Conservation (phyloP, 2,329 filamentous ascomycete genomes). For the Blastomyces parvus region DNA sequence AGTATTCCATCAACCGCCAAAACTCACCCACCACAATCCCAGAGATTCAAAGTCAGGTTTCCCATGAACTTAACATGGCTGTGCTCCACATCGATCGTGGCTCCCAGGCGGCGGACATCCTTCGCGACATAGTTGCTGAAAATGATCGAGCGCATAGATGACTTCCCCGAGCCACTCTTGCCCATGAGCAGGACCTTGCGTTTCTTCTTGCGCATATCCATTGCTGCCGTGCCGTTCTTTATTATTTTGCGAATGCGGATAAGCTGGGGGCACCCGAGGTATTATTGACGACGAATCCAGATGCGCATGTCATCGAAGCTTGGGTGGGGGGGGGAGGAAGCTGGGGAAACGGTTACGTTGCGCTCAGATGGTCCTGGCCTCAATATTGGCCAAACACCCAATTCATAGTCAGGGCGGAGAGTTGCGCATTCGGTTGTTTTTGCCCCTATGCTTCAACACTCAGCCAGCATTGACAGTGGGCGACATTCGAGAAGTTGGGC, state of each 20-base stretch:
- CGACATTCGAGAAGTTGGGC: background rate
- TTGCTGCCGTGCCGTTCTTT: conserved; percentile 18
- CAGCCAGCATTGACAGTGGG: background rate
- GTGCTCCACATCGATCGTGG: conserved; percentile 96
- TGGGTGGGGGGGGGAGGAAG: background rate
- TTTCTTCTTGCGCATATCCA: conserved; percentile 55
- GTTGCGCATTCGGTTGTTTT: background rate
- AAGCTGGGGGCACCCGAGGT: background rate
- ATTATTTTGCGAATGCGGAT: background rate
- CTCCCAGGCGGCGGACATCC: conserved; percentile 83
- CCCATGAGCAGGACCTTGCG: conserved; percentile 86
- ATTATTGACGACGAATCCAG: background rate
- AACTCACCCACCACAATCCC: conserved; percentile 85
- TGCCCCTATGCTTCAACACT: background rate
- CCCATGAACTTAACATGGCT: conserved; percentile 98
- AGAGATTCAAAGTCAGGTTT: conserved; percentile 91
- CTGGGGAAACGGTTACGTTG: background rate
- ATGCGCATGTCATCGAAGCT: background rate
- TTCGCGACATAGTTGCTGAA: conserved; percentile 98
- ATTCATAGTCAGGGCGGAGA: background rate
- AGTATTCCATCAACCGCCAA: background rate
- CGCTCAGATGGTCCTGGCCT: background rate
- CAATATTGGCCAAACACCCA: background rate
- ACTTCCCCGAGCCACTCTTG: conserved; percentile 94
- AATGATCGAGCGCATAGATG: conserved; percentile 96